Base-by-base conservation (phyloP, 2,329 filamentous ascomycete genomes). In the Aspergillus sp. region DNA sequence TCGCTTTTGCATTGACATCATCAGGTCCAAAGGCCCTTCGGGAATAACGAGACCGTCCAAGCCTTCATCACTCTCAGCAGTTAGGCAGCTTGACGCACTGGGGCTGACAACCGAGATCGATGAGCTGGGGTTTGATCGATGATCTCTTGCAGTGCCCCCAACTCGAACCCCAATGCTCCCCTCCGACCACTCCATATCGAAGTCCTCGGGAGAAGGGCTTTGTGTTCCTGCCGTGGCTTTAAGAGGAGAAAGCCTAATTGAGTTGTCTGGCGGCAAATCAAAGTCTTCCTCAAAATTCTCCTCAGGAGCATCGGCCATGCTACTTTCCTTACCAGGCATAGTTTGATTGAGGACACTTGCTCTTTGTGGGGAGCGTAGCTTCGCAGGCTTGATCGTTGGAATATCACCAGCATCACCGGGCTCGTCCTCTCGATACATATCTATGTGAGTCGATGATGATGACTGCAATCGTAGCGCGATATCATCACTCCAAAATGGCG, bases 101-200 rank as follows among this genome's bases (percentile, higher is more conserved):
- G 95, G 94, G 71, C 94, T 98, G 74, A 97, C 84, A 29, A 91
- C 91, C 45, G 93, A 96, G 39, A 89, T 87, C 18, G 92, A 94
- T 1, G 92, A 96, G 78, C 91, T 95, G 69, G 91, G 87, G 69
- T 88, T 87, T 52, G 91, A 93, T 46, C 86, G 87, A n/a, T 83
- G 85, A 69, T 94, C 91, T 68, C 91, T 87, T 65, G 87, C 85
- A 14, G 92, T 96, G 49, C 94, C 94, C 45, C 90, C 93, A 77
- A 93, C 94, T 58, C 94, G 86, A 49, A 94, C 96, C 45, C 94
- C 92, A 60, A 97, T 82, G 73, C 93, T 97, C 57, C 92, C 93
- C 77, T 98, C 95, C 55, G 90, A 91, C 90, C 94, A 96, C 71
- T 97, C 88, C 61, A 80, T 62, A 66, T 90, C 93, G 67, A 96